Base-by-base conservation (phyloP, 225 moss, liverwort and hornwort genomes). In the Physcomitrellopsis africana region DNA sequence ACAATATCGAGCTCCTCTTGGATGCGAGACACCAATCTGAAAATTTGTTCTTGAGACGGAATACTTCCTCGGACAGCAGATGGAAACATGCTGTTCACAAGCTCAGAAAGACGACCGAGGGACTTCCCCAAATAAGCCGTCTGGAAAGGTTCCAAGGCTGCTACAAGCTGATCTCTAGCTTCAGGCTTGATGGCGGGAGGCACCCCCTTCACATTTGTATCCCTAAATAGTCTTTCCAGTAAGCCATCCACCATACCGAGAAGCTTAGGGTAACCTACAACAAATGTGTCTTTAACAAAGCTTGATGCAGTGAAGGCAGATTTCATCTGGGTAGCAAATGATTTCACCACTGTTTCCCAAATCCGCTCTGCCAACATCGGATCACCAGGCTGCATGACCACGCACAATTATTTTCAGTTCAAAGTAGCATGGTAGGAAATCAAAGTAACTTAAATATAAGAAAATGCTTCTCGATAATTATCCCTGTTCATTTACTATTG, bases 241-340 rank as follows among this genome's bases (percentile, higher is more conserved):
- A 97, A 81, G 63, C 87, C 86, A 69, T 93, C 94, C 41, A 92
- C 89, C 79, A 94, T 84, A 53, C 89, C 90, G n/a, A 97, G 73
- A 66, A 97, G 94, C 77, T 94, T 97, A 42, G 97, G 94, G 62
- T 94, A 97, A 64, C 93, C 97, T n/a, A 90, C 75, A 11, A 97
- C 94, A 69, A 97, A 97, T 5, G 90, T 92, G 72, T 97, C 97
- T 81, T 93, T 97, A 3, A 97, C 91, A 79, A 94, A 97, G 79
- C 83, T 97, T 52, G 97, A 97, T 69, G 94, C 94, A 15, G 94
- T 94, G 83, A 94, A 94, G 47, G 97, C 94, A 61, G 94, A 94
- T 78, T 87, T 97, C 94, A 97, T 94, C 77, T 97, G 97, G 75
- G 65, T 94, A 24, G 92, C 92, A 69, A 87, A 97, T 1, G 97